phyloP scores from a whole-genome alignment of 2,329 filamentous ascomycete species.

The Penicillium brasilianum region DNA sequence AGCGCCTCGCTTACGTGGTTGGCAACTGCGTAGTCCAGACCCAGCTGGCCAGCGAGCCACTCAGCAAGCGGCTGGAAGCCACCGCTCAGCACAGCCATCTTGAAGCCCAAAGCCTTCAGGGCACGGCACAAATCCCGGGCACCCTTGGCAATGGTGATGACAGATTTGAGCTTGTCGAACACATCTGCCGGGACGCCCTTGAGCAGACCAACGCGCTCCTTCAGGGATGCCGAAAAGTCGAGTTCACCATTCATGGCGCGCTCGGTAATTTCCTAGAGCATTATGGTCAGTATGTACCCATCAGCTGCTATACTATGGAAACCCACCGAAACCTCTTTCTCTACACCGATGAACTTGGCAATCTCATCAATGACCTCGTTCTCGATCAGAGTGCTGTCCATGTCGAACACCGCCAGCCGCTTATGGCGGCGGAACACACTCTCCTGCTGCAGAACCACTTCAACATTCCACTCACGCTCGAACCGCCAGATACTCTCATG shows the following conservation, averaged over 20 bases:
- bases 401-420: constrained; percentile 92
- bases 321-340: constrained; percentile 72
- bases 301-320: constrained; percentile 13
- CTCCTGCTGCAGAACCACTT: constrained; percentile 77
- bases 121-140: constrained; percentile 74
- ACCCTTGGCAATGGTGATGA: constrained; percentile 81
- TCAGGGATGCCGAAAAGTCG: constrained; percentile 84
- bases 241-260: constrained; percentile 96
- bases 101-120: constrained; percentile 78
- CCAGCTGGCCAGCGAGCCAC: constrained; percentile 81
- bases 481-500: constrained; percentile 83
- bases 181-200: constrained; percentile 79
- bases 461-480: constrained; percentile 86
- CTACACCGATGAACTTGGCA: constrained; percentile 81
- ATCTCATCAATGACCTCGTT: constrained; percentile 98
- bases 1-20: constrained; percentile 67
- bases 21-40: constrained; percentile 85
- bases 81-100: constrained; percentile 87
- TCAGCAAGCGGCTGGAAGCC: constrained; percentile 88
- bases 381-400: constrained; percentile 97
- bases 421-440: constrained; percentile 77
- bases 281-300: background rate
- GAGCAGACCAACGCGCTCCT: constrained; percentile 78
- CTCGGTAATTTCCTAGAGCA: constrained; percentile 73
- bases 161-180: constrained; percentile 75